Evolutionary conservation across 208 protist species (phyloP).

Genomic region (Sergeia podlipaevii): DNA sequence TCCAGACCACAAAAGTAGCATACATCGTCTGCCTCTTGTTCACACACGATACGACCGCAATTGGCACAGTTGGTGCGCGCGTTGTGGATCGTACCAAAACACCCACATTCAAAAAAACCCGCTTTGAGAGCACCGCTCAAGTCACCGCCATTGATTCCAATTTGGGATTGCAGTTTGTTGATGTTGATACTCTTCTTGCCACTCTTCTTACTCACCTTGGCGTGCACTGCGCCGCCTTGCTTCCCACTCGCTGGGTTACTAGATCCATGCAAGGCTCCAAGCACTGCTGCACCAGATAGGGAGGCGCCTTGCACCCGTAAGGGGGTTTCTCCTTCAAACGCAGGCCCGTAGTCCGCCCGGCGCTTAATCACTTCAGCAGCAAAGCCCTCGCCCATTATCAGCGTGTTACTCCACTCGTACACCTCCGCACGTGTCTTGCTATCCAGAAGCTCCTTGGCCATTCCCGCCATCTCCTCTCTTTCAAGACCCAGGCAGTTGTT

Average conservation of each 20-base stretch:
- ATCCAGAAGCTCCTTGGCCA: conserved; percentile 48
- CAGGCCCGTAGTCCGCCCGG: conserved; percentile 41
- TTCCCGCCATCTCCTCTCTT: conserved; percentile 68
- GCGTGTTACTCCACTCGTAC: conserved; percentile 68
- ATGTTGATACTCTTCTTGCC: conserved; percentile 17
- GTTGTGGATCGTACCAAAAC: conserved; percentile 80
- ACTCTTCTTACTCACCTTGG: conserved; percentile 11
- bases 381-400: conserved; percentile 71
- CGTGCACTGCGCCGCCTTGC: conserved; percentile 7
- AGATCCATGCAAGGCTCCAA: background rate
- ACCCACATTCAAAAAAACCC: conserved; percentile 80
- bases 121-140: conserved; percentile 42
- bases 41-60: conserved; percentile 89
- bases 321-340: conserved; percentile 57
- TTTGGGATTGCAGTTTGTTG: conserved; percentile 15
- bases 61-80: conserved; percentile 80
- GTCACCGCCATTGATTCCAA: background rate
- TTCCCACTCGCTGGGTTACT: background rate
- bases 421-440: conserved; percentile 55
- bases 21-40: conserved; percentile 72
- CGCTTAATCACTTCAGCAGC: conserved; percentile 64
- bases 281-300: no score
- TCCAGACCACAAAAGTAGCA: conserved; percentile 85
- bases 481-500: conserved; percentile 75
- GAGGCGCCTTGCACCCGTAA: no score